Percentiles rank a stretch among this genome's conserved stretches.
phyloP scores from a whole-genome alignment of 352 stramenopile species.

The Discostella stelligera region DNA sequence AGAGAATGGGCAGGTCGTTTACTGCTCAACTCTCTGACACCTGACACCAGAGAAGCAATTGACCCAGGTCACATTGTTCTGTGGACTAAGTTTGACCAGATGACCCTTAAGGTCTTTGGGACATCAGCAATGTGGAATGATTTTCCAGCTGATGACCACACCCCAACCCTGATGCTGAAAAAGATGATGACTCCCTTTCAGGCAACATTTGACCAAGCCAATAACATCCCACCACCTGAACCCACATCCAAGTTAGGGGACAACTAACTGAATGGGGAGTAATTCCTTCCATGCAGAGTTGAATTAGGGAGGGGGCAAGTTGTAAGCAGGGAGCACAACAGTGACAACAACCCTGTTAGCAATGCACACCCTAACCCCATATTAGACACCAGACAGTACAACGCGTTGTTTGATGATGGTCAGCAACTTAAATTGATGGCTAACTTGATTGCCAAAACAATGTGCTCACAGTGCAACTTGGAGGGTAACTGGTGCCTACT shows the following conservation, averaged over 20 bases:
- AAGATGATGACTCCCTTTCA: not conserved
- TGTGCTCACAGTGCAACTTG: constrained; percentile 18
- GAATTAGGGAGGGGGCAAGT: not conserved
- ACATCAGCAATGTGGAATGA: not conserved
- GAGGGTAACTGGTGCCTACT: constrained; percentile 11
- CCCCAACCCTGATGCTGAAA: not conserved
- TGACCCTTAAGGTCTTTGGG: not conserved
- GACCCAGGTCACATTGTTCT: not conserved
- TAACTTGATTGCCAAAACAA: not conserved
- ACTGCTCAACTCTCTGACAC: too few species aligned
- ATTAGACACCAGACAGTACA: constrained; percentile 15
- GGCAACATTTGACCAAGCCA: not conserved
- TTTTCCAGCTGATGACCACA: not conserved
- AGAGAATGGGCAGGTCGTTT: constrained; percentile 35
- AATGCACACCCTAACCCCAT: constrained; percentile 18
- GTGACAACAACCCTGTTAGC: constrained; percentile 11
- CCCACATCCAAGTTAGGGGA: not conserved
- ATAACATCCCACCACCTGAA: too few species aligned
- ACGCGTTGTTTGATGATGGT: not conserved
- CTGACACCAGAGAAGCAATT: not conserved
- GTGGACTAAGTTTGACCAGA: not conserved
- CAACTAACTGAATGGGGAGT: not conserved
- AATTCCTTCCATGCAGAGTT: not conserved
- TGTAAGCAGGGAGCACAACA: not conserved
- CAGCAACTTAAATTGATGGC: not conserved